phyloP scores from a whole-genome alignment of 768 basidiomycete genomes.

The Naganishia antarctica region DNA sequence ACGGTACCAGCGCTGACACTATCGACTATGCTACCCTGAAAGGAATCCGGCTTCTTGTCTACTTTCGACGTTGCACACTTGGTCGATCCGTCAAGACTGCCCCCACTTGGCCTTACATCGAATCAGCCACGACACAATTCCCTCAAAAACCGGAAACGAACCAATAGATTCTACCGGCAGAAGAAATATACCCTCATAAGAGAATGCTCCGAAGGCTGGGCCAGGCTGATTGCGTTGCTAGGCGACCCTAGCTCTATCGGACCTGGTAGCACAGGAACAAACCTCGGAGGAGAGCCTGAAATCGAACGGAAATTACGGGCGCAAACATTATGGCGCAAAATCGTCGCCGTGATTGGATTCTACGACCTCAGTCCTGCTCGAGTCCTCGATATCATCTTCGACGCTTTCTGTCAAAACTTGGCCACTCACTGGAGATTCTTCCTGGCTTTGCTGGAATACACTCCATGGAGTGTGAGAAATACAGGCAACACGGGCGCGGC shows the following conservation, averaged over 20 bases:
- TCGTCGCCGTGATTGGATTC: conserved; percentile 59
- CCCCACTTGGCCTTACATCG: conserved; percentile 19
- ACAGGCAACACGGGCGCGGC: conserved; percentile 27
- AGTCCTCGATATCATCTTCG: conserved; percentile 86
- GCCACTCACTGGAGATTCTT: conserved; percentile 83
- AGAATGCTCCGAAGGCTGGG: conserved; percentile 96
- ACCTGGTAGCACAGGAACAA: conserved; percentile 22
- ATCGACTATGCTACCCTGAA: conserved; percentile 30
- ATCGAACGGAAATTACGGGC: conserved; percentile 29
- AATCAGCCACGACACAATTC: conserved; percentile 30
- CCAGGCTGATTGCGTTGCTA: conserved; percentile 81
- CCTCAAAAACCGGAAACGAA: conserved; percentile 37
- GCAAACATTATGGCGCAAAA: conserved; percentile 39
- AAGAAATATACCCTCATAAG: conserved; percentile 96
- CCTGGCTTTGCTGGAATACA: conserved; percentile 73
- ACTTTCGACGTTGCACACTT: conserved; percentile 19
- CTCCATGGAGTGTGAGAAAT: conserved; percentile 63
- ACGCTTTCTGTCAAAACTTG: conserved; percentile 78
- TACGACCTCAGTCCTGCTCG: conserved; percentile 95
- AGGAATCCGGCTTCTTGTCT: background rate
- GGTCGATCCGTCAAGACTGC: background rate
- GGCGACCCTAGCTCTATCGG: conserved; percentile 54
- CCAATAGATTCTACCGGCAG: conserved; percentile 54
- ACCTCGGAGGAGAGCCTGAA: background rate
- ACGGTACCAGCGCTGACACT: conserved; percentile 6